Conservation (phyloP, 176 grass and related monocot genomes). For the Aechmea fasciata region DNA sequence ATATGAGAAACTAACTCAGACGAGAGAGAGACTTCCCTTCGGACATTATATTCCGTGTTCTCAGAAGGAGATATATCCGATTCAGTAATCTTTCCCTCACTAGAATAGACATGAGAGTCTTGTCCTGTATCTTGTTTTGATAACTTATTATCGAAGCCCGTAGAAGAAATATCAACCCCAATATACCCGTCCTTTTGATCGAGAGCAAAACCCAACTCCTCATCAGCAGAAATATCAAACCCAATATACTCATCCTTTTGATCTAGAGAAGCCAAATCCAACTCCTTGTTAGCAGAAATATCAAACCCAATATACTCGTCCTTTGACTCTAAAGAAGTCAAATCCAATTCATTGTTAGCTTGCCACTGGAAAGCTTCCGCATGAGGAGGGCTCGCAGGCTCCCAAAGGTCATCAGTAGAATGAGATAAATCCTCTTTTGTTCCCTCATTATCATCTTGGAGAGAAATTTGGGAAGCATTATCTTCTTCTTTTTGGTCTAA, state of each 20-base stretch:
- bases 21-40: background rate
- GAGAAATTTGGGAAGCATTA: constrained; percentile 40
- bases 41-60: background rate
- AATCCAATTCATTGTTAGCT: constrained; percentile 46
- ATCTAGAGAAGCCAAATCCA: background rate
- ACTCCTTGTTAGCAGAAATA: background rate
- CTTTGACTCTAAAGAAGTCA: constrained; percentile 16
- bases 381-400: constrained; percentile 49
- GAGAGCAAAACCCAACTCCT: background rate
- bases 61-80: background rate
- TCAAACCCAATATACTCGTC: background rate
- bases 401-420: constrained; percentile 50
- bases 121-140: constrained; percentile 19
- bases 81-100: constrained; percentile 4
- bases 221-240: constrained; percentile 18
- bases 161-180: constrained; percentile 26
- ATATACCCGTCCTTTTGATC: constrained; percentile 25
- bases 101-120: constrained; percentile 22
- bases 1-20: background rate
- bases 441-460: constrained; percentile 23
- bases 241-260: constrained; percentile 29
- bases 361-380: constrained; percentile 38
- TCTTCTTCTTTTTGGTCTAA: constrained; percentile 30
- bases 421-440: constrained; percentile 20
- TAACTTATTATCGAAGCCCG: constrained; percentile 7